Evolutionary conservation across 345 rosid species (phyloP).

Genomic region (Hypericum androsaemum): DNA sequence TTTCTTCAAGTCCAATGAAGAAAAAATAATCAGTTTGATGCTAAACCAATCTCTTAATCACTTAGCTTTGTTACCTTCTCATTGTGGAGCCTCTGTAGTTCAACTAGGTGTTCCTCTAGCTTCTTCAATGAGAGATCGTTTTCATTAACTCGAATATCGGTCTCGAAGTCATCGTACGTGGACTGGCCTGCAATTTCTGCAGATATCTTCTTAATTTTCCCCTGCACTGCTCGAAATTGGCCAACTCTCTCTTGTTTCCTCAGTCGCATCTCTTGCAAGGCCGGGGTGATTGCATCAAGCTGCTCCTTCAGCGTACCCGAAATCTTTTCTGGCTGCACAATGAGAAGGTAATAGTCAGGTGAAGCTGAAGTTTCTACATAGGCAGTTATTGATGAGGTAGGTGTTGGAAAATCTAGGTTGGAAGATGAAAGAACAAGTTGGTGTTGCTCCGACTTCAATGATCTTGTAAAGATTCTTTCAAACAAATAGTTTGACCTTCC

Average conservation of each 20-base stretch:
- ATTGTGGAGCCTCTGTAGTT: slow-evolving; percentile 67
- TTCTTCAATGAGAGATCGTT: slow-evolving; percentile 84
- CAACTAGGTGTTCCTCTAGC: slow-evolving; percentile 79
- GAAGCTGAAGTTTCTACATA: not conserved
- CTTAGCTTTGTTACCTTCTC: slow-evolving; percentile 56
- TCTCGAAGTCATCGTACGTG: slow-evolving; percentile 51
- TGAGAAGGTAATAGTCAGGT: not conserved
- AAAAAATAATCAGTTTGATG: not conserved
- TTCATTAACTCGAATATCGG: slow-evolving; percentile 55
- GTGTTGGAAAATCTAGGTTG: too few relatives aligned
- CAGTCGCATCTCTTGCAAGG: slow-evolving; percentile 71
- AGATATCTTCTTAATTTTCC: slow-evolving; percentile 71
- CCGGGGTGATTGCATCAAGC: slow-evolving; percentile 85
- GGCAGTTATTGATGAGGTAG: too few relatives aligned
- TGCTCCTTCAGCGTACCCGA: slow-evolving; percentile 79
- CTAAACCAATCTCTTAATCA: too few relatives aligned
- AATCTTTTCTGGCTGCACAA: slow-evolving; percentile 77
- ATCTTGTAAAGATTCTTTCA: too few relatives aligned
- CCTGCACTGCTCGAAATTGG: slow-evolving; percentile 63
- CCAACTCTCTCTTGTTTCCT: slow-evolving; percentile 82
- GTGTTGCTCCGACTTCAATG: too few relatives aligned
- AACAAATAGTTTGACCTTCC: too few relatives aligned
- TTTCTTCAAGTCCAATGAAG: slow-evolving; percentile 33
- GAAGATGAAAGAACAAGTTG: too few relatives aligned
- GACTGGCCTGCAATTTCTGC: slow-evolving; percentile 82